These are phyloP conservation scores for Setaria viridis DNA, from an alignment of 202 grass and related monocot species.

Conservation along the genomic window DNA sequence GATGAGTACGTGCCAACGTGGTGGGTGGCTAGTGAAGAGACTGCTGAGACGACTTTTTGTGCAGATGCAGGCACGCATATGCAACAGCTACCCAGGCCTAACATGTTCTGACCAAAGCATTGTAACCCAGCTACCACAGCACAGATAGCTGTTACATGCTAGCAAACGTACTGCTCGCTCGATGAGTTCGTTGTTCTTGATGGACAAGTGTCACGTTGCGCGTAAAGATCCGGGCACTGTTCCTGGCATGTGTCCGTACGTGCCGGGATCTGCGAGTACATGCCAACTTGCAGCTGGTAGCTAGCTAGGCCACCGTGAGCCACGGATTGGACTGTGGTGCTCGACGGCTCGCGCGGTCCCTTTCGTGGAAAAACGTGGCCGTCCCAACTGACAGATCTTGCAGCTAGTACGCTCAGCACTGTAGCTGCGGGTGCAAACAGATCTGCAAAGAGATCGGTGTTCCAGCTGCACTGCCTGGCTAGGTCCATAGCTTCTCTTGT, in stretches of 20 bases:
- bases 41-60: too few species aligned
- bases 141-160: too few species aligned
- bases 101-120: too few species aligned
- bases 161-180: too few species aligned
- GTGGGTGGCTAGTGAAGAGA: background rate
- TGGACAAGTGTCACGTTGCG: background rate
- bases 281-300: slow-evolving; percentile 7
- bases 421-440: background rate
- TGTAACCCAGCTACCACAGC: too few species aligned
- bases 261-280: background rate
- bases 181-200: background rate
- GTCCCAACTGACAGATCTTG: background rate
- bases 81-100: too few species aligned
- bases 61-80: too few species aligned
- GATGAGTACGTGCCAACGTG: background rate
- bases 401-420: background rate
- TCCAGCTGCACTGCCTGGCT: too few species aligned
- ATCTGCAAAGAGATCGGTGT: background rate
- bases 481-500: too few species aligned
- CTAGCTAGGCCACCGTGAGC: background rate
- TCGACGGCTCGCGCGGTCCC: background rate
- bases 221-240: background rate
- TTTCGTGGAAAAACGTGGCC: slow-evolving; percentile 29
- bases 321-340: background rate
- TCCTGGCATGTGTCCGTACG: background rate